Percentiles rank a stretch among this genome's conserved stretches.
Conservation (phyloP, 2,329 filamentous ascomycete species). For the Penicillium occitanis region DNA sequence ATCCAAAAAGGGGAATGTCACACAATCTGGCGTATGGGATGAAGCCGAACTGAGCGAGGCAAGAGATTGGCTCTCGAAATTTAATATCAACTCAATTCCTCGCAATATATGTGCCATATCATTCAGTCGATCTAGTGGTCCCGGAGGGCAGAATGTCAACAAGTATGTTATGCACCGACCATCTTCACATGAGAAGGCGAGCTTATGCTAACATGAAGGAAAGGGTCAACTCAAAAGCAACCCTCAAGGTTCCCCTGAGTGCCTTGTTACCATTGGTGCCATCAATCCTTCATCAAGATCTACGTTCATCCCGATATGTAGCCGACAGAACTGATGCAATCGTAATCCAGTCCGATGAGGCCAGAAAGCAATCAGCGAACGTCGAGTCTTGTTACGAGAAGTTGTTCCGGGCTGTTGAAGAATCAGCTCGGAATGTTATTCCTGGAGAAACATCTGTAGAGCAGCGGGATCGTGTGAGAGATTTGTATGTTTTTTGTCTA, state of each 20-base stretch:
- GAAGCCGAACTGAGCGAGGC: conserved; percentile 45
- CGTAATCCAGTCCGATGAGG: conserved; percentile 64
- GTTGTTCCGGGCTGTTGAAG: conserved; percentile 55
- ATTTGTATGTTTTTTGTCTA: neutral
- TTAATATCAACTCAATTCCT: conserved; percentile 57
- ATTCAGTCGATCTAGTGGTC: conserved; percentile 64
- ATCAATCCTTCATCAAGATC: conserved; percentile 51
- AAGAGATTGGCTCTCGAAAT: conserved; percentile 57
- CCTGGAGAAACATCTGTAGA: conserved; percentile 61
- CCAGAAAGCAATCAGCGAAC: conserved; percentile 61
- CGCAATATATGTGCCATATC: conserved; percentile 57
- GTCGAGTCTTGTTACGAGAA: conserved; percentile 60
- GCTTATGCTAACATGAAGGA: conserved; percentile 6
- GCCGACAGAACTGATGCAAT: conserved; percentile 54
- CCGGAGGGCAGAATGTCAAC: conserved; percentile 68
- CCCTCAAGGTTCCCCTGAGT: conserved; percentile 57
- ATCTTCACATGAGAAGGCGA: neutral
- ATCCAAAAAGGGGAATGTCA: conserved; percentile 25
- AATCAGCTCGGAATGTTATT: conserved; percentile 52
- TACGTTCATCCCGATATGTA: conserved; percentile 57
- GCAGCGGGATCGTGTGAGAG: conserved; percentile 55
- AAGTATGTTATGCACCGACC: conserved; percentile 50
- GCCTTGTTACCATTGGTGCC: conserved; percentile 57
- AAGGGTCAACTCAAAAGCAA: conserved; percentile 67
- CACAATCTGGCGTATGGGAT: conserved; percentile 23